A percentile compares a stretch with the other conserved stretches of the same genome.
phyloP scores from a whole-genome alignment of 495 filamentous ascomycete genomes.

The Lasiosphaeris hirsuta region DNA sequence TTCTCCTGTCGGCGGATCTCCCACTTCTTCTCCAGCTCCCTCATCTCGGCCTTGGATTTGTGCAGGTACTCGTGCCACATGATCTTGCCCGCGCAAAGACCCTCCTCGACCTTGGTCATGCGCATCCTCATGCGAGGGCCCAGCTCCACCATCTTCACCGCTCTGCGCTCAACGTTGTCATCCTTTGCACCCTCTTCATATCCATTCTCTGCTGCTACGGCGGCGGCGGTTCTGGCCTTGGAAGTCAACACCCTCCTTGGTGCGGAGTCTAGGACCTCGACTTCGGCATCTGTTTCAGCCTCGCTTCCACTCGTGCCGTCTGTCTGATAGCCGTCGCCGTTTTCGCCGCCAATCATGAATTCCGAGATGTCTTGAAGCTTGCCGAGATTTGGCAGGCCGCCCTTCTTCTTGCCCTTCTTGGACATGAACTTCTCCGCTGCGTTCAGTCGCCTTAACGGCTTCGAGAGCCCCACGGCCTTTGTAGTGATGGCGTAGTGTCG shows the following conservation, averaged over 20 bases:
- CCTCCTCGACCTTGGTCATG: conserved; percentile 95
- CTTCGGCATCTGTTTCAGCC: conserved; percentile 89
- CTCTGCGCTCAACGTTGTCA: conserved; percentile 67
- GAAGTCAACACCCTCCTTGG: conserved; percentile 67
- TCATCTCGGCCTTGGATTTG: conserved; percentile 75
- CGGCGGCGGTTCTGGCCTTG: conserved; percentile 47
- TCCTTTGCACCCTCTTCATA: conserved; percentile 34
- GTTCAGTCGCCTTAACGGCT: conserved; percentile 75
- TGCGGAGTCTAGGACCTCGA: conserved; percentile 77
- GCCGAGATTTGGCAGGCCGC: conserved; percentile 80
- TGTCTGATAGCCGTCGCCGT: conserved; percentile 76
- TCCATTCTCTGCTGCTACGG: conserved; percentile 24
- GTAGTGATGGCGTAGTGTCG: conserved; percentile 95
- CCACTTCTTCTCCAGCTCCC: conserved; percentile 76
- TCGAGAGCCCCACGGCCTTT: conserved; percentile 77
- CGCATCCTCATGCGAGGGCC: conserved; percentile 86
- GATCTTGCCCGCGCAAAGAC: conserved; percentile 81
- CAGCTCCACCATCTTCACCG: conserved; percentile 86
- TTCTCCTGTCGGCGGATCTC: conserved; percentile 73
- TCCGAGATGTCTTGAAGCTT: conserved; percentile 92
- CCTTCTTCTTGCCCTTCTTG: conserved; percentile 60
- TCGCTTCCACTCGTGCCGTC: conserved; percentile 82
- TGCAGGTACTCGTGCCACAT: conserved; percentile 96
- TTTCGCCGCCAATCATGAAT: conserved; percentile 83
- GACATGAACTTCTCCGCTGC: conserved; percentile 72